A percentile compares a stretch with the other conserved stretches of the same genome.
Conservation (phyloP, 2,329 filamentous ascomycete species). For the Cadophora gregata region DNA sequence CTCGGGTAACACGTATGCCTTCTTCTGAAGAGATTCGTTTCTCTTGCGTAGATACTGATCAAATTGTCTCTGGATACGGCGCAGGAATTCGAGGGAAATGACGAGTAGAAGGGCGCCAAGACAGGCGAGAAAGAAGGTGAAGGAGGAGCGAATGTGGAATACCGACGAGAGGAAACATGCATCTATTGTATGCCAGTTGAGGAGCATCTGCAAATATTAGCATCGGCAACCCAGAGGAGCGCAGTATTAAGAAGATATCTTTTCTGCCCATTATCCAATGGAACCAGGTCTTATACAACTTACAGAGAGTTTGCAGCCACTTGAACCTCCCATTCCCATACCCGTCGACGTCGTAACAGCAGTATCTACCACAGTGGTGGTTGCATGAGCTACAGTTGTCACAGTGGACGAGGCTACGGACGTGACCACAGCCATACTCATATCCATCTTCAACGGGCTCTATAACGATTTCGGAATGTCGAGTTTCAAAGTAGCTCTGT, state of each 20-base stretch:
- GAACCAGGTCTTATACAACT: conserved; percentile 2
- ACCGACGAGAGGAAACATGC: conserved; percentile 34
- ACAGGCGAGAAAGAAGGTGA: conserved; percentile 36
- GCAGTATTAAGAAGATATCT: neutral
- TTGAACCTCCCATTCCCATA: conserved; percentile 29
- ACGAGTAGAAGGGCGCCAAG: conserved; percentile 35
- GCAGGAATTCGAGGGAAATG: conserved; percentile 34
- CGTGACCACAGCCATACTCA: conserved; percentile 8
- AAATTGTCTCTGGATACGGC: conserved; percentile 31
- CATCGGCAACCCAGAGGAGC: neutral
- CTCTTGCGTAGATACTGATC: conserved; percentile 31
- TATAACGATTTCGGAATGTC: conserved; percentile 3
- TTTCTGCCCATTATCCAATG: neutral
- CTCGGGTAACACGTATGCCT: conserved; percentile 15
- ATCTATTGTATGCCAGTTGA: conserved; percentile 38
- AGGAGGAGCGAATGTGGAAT: conserved; percentile 32
- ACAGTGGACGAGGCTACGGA: conserved; percentile 11
- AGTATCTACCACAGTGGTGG: conserved; percentile 9
- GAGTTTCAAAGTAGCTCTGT: neutral
- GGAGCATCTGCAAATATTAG: conserved; percentile 34
- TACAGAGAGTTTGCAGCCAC: conserved; percentile 36
- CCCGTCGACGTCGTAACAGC: conserved; percentile 1
- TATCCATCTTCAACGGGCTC: conserved; percentile 13
- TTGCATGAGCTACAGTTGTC: conserved; percentile 8
- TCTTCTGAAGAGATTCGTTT: conserved; percentile 9